Percentiles rank a stretch among this genome's conserved stretches.
Conservation (phyloP, 441 rosid genomes). For the Arabidopsis lyrata region DNA sequence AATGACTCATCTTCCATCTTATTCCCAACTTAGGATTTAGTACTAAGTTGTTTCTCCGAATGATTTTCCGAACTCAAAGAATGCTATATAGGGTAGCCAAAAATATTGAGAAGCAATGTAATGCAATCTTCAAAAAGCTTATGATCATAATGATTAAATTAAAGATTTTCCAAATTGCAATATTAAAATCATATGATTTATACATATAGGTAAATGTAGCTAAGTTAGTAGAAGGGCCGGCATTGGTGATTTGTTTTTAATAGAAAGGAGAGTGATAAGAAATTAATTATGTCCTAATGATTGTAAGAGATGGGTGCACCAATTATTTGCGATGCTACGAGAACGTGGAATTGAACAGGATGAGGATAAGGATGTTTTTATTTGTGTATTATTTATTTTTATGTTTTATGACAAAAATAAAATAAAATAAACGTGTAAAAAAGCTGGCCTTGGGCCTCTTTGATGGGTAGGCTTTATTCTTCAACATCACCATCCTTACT, state of each 20-base stretch:
- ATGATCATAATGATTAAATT: background rate
- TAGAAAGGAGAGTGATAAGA: slow-evolving; percentile 21
- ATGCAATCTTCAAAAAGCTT: slow-evolving; percentile 9
- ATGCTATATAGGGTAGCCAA: background rate
- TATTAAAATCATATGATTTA: background rate
- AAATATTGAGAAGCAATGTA: background rate
- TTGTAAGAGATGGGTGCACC: slow-evolving; percentile 37
- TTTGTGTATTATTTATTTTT: slow-evolving; percentile 2
- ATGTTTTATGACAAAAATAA: background rate
- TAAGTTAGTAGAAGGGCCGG: background rate
- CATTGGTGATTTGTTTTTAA: slow-evolving; percentile 5
- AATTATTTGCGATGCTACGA: slow-evolving; percentile 43
- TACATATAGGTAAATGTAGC: slow-evolving; percentile 12
- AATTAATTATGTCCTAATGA: slow-evolving; percentile 19
- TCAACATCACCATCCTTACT: slow-evolving; percentile 42
- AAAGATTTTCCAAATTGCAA: slow-evolving; percentile 4
- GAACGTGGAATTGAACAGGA: slow-evolving; percentile 37
- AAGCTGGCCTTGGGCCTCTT: slow-evolving; percentile 38
- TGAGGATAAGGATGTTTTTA: slow-evolving; percentile 42
- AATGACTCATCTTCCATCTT: background rate
- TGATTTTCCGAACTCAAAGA: background rate
- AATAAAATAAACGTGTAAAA: slow-evolving; percentile 39
- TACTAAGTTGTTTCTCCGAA: background rate
- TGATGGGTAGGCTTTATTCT: slow-evolving; percentile 37
- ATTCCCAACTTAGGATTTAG: background rate